Conservation (phyloP, 106 monocot species). For the Acorus calamus region DNA sequence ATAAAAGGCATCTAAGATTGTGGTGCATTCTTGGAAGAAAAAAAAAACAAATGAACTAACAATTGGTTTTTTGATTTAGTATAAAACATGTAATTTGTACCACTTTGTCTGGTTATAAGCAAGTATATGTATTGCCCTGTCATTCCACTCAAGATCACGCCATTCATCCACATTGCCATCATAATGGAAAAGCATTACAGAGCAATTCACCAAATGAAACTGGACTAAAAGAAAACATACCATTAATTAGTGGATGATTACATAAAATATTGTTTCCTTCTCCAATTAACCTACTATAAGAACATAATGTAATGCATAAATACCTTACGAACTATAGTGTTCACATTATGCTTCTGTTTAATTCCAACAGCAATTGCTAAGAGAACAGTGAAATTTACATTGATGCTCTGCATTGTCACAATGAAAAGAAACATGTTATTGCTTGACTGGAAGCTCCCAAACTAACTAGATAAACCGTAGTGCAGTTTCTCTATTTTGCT, state of each 20-base stretch:
- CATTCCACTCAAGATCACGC: slow-evolving; percentile 70
- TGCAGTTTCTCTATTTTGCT: not conserved
- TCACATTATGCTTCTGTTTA: slow-evolving; percentile 62
- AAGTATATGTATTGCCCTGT: slow-evolving; percentile 66
- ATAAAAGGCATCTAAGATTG: no score
- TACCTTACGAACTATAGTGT: slow-evolving; percentile 71
- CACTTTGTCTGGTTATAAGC: slow-evolving; percentile 92
- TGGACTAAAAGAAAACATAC: slow-evolving; percentile 29
- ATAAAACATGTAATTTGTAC: slow-evolving; percentile 19
- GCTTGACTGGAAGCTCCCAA: not conserved
- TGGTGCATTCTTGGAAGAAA: not conserved
- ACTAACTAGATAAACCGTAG: not conserved
- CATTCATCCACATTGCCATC: slow-evolving; percentile 88
- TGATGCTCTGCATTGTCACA: slow-evolving; percentile 25
- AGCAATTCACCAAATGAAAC: slow-evolving; percentile 60
- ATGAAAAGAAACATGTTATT: slow-evolving; percentile 2
- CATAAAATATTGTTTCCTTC: not conserved
- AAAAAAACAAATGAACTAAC: not conserved
- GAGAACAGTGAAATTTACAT: slow-evolving; percentile 36
- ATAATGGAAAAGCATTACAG: slow-evolving; percentile 83
- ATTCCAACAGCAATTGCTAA: slow-evolving; percentile 95
- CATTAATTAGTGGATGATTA: not conserved
- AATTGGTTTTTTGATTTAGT: not conserved
- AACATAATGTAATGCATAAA: not conserved
- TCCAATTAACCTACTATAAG: not conserved